A percentile compares a stretch with the other conserved stretches of the same genome.
phyloP scores from a whole-genome alignment of 306 rosid species.

The Prunus campanulata region DNA sequence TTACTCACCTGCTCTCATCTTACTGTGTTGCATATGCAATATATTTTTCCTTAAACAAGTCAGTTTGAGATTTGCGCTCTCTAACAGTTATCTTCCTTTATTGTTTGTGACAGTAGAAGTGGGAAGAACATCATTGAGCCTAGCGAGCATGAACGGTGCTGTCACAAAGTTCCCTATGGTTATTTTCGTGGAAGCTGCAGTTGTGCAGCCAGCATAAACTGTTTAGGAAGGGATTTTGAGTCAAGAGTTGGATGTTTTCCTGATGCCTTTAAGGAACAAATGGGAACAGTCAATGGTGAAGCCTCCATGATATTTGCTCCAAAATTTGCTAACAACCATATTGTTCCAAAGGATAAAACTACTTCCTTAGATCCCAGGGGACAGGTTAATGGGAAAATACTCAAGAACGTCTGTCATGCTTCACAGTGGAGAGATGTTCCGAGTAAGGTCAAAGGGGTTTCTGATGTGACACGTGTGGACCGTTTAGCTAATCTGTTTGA shows the following conservation, averaged over 20 bases:
- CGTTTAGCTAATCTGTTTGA: constrained; percentile 31
- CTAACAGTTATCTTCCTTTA: constrained; percentile 11
- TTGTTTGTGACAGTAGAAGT: constrained; percentile 40
- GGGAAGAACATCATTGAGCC: constrained; percentile 31
- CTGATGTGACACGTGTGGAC: constrained; percentile 31
- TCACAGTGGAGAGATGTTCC: constrained; percentile 73
- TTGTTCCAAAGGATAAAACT: constrained; percentile 18
- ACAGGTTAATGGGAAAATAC: constrained; percentile 25
- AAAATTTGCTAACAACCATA: constrained; percentile 28
- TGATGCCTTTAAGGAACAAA: constrained; percentile 22
- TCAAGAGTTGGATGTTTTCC: constrained; percentile 32
- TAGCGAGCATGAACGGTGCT: constrained; percentile 33
- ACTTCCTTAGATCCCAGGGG: constrained; percentile 28
- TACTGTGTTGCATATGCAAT: not conserved
- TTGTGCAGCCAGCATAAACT: constrained; percentile 23
- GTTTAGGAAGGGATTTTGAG: constrained; percentile 30
- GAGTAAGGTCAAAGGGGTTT: constrained; percentile 41
- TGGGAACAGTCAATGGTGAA: constrained; percentile 27
- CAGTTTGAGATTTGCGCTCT: constrained; percentile 6
- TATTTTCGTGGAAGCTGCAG: constrained; percentile 28
- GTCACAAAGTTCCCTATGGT: constrained; percentile 29
- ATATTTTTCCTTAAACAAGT: not conserved
- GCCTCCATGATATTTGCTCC: constrained; percentile 31
- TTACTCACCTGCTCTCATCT: constrained; percentile 6
- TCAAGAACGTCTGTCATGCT: constrained; percentile 25